phyloP scores from a whole-genome alignment of 768 basidiomycete species.

The Boletellus ananas region DNA sequence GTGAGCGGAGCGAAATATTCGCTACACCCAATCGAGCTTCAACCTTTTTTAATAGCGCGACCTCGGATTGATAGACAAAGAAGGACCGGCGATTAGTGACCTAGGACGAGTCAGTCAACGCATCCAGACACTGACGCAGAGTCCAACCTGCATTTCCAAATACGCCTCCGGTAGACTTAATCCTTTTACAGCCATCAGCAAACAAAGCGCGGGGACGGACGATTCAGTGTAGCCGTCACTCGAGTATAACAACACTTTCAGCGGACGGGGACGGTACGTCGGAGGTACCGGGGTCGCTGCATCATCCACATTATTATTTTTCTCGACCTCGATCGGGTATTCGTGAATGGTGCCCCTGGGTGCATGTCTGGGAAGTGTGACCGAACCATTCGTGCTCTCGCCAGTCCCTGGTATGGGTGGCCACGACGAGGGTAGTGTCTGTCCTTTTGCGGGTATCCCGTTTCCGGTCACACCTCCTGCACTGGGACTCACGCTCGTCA shows the following conservation, averaged over 20 bases:
- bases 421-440: constrained; percentile 15
- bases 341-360: constrained; percentile 6
- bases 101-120: constrained; percentile 11
- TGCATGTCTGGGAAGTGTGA: constrained; percentile 9
- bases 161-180: constrained; percentile 85
- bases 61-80: constrained; percentile 85
- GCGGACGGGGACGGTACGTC: constrained; percentile 48
- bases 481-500: constrained; percentile 6
- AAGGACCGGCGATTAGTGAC: constrained; percentile 76
- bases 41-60: constrained; percentile 66
- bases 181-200: constrained; percentile 75
- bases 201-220: constrained; percentile 78
- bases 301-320: constrained; percentile 13
- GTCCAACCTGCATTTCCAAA: constrained; percentile 69
- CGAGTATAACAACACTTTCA: constrained; percentile 77
- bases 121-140: neutral
- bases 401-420: constrained; percentile 15
- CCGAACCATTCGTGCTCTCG: constrained; percentile 18
- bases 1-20: constrained; percentile 18
- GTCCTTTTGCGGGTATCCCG: constrained; percentile 8
- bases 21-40: constrained; percentile 47
- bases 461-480: neutral
- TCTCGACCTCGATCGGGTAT: constrained; percentile 14
- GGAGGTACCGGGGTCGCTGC: constrained; percentile 12
- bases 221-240: constrained; percentile 93